Conservation (phyloP, 23 red algal species). For the Chondrus crispus region DNA sequence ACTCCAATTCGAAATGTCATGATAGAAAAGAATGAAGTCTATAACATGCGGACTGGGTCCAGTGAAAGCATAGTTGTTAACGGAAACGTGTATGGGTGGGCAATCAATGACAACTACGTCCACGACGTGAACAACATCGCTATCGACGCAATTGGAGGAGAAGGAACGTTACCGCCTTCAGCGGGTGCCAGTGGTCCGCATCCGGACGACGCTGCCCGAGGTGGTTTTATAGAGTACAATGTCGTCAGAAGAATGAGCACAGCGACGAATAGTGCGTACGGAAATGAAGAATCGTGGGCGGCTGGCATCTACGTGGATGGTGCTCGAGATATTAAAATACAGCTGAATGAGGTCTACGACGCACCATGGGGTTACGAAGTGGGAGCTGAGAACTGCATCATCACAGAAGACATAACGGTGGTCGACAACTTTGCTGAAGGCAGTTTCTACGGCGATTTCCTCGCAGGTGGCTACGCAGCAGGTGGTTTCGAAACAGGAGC, state of each 20-base stretch:
- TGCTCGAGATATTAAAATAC: background rate
- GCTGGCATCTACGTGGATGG: background rate
- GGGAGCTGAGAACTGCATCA: background rate
- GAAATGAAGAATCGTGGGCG: background rate
- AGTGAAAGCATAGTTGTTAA: constrained; percentile 2
- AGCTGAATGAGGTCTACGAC: background rate
- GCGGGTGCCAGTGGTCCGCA: background rate
- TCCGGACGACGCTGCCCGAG: background rate
- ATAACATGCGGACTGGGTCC: background rate
- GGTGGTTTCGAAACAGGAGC: background rate
- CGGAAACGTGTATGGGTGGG: background rate
- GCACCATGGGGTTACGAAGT: background rate
- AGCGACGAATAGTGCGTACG: background rate
- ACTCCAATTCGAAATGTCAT: background rate
- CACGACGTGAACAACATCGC: constrained; percentile 1
- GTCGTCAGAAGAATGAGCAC: background rate
- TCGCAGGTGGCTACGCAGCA: background rate
- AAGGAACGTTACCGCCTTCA: background rate
- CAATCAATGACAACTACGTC: background rate
- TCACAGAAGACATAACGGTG: background rate
- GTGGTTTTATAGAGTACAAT: background rate
- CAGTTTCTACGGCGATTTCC: background rate
- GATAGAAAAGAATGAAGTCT: background rate
- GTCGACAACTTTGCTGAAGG: background rate
- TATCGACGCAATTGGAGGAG: background rate